A percentile compares a stretch with the other conserved stretches of the same genome.
Evolutionary conservation across 306 rosid species (phyloP).

Genomic region (Sicyos baderoa): DNA sequence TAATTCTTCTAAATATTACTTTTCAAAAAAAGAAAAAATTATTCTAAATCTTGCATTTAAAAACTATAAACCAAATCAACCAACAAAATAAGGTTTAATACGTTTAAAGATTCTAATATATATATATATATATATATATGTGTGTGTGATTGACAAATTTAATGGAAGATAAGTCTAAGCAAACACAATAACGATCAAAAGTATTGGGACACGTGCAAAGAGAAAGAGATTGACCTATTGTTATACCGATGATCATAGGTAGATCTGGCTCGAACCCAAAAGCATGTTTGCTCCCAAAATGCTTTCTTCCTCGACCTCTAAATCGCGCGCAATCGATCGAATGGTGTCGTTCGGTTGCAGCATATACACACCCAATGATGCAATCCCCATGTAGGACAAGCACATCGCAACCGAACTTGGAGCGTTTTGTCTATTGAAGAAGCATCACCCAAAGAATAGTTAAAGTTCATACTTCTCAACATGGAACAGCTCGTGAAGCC

Average conservation of each 20-base stretch:
- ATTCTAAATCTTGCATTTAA: no score
- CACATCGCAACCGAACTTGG: background rate
- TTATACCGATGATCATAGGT: background rate
- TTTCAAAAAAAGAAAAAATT: no score
- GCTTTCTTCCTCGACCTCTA: background rate
- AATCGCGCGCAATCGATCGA: background rate
- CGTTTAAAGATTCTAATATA: no score
- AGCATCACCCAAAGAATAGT: background rate
- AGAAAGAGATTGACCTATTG: no score
- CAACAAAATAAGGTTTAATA: no score
- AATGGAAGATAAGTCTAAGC: no score
- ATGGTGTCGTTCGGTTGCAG: background rate
- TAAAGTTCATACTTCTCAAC: background rate
- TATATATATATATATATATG: no score
- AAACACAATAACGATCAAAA: no score
- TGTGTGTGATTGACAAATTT: no score
- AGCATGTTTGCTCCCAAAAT: background rate
- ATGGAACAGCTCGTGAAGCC: background rate
- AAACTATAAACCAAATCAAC: no score
- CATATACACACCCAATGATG: background rate
- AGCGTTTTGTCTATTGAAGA: background rate
- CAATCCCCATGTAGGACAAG: background rate
- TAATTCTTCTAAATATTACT: no score
- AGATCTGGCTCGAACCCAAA: background rate
- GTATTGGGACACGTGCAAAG: no score